Evolutionary conservation across 169 alveolate species (phyloP), one percentile per base, ranked within the genome.

Genomic region (Plasmodium vinckei): DNA sequence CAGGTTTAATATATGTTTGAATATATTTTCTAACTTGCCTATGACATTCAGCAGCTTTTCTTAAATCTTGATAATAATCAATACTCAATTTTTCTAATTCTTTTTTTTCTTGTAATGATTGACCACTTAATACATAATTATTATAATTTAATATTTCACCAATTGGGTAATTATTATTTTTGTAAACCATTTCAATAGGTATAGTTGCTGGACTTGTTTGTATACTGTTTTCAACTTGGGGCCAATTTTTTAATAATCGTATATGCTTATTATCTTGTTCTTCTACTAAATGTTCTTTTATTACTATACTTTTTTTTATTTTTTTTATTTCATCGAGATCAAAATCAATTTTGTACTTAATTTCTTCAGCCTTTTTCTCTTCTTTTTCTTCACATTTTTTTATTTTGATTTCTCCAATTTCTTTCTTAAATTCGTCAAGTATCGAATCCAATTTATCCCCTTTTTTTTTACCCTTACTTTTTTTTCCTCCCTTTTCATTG

Each of bases 1-100:
- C 97, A 1, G 99, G 99, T 67, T 94, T 94, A 42, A 98, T 92
- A 17, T 96, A 94, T 44, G 98, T 71, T 92, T 99, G 99, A 73
- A 99, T 99, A 72, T 98, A 98, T 93, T 98, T 95, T 72, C 99
- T 92, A 6, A 97, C 99, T 93, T 99, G 98, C 67, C 99, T 94
- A 93, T 99, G 99, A 72, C 99, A 98, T 92, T 99, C 99, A 12
- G 99, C 99, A 21, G 99, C 99, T 92, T 98, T 97, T 86, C 99
- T 95, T 86, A 98, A 63, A 65, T 97, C 97, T 61, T 96, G 95
- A 87, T 97, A 95, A 70, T 97, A 97, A 56, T 94, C 97, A 19
- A 75, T 93, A 86, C 93, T 91, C 25, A 96, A 56, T 91, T 95
- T 96, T 87, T 98, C 99, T 69, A 89, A 79, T 88, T 95, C 98